phyloP scores from a whole-genome alignment of 73 alveolate genomes.

The Symbiodinium pilosum region DNA sequence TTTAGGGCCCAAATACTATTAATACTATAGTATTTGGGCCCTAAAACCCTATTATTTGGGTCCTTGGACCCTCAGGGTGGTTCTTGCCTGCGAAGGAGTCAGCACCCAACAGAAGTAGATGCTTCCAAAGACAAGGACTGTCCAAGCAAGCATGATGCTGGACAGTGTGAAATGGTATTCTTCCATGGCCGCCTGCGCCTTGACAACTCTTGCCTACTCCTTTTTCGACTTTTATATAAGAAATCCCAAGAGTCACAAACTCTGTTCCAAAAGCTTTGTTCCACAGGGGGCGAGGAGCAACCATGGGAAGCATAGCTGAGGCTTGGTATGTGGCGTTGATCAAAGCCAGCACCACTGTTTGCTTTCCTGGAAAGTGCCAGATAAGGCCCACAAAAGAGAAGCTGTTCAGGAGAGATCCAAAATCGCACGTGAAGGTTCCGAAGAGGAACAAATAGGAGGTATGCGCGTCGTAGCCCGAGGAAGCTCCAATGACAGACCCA shows the following conservation, averaged over 20 bases:
- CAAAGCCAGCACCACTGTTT: constrained; percentile 60
- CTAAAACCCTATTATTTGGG: too few species aligned
- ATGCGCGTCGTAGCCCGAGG: not conserved
- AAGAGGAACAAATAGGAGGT: not conserved
- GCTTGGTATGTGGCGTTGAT: constrained; percentile 91
- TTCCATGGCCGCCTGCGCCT: not conserved
- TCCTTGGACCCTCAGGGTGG: too few species aligned
- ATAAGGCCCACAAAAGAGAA: constrained; percentile 83
- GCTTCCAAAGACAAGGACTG: constrained; percentile 19
- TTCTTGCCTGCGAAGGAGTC: constrained; percentile 58
- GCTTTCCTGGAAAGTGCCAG: constrained; percentile 83
- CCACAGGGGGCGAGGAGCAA: too few species aligned
- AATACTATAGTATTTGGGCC: too few species aligned
- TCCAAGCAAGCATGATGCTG: constrained; percentile 13
- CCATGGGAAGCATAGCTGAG: constrained; percentile 45
- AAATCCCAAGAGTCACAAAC: too few species aligned
- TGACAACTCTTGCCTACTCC: too few species aligned
- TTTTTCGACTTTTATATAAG: too few species aligned
- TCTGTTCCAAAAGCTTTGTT: too few species aligned
- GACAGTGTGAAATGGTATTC: not conserved
- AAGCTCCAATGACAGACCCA: not conserved
- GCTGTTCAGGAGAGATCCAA: constrained; percentile 77
- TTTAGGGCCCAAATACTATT: too few species aligned
- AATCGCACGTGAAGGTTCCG: constrained; percentile 50
- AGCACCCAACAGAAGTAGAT: constrained; percentile 40